Conservation (phyloP, 345 rosid species). For the Arabidopsis arenosa region DNA sequence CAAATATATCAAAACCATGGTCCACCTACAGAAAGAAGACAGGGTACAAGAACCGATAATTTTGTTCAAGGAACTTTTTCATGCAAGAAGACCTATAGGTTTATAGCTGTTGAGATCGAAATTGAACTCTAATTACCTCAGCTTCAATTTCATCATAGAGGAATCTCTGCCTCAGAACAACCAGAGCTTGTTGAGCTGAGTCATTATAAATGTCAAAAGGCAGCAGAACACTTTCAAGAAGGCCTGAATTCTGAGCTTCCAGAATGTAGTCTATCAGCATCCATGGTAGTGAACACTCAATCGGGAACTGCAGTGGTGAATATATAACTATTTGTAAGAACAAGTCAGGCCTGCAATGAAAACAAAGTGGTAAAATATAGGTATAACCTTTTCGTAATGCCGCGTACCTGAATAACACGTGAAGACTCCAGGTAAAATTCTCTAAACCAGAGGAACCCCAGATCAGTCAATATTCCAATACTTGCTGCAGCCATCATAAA, state of each 20-base stretch:
- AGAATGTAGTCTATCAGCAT: slow-evolving; percentile 93
- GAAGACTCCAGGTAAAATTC: slow-evolving; percentile 99
- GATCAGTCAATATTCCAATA: slow-evolving; percentile 81
- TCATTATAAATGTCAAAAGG: slow-evolving; percentile 98
- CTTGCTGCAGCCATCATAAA: slow-evolving; percentile 69
- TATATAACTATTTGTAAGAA: slow-evolving; percentile 22
- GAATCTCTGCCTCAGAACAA: slow-evolving; percentile 82
- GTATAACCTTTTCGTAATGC: slow-evolving; percentile 8
- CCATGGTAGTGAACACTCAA: slow-evolving; percentile 99
- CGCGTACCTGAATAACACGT: slow-evolving; percentile 92
- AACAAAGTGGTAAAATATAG: slow-evolving; percentile 1
- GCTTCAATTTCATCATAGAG: slow-evolving; percentile 99
- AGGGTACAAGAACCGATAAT: neutral
- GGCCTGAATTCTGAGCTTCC: slow-evolving; percentile 79
- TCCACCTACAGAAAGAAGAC: slow-evolving; percentile 70
- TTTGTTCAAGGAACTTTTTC: slow-evolving; percentile 14
- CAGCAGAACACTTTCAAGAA: slow-evolving; percentile 88
- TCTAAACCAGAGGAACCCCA: slow-evolving; percentile 98
- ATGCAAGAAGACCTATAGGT: slow-evolving; percentile 6
- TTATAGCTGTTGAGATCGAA: slow-evolving; percentile 25
- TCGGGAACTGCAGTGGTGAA: slow-evolving; percentile 70
- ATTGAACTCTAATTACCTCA: slow-evolving; percentile 61
- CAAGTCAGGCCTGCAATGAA: slow-evolving; percentile 21
- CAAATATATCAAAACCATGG: slow-evolving; percentile 95
- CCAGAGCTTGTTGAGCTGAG: slow-evolving; percentile 98